Percentiles rank a stretch among this genome's conserved stretches.
Conservation (phyloP, 2,329 filamentous ascomycete species). For the Fusarium sp. region DNA sequence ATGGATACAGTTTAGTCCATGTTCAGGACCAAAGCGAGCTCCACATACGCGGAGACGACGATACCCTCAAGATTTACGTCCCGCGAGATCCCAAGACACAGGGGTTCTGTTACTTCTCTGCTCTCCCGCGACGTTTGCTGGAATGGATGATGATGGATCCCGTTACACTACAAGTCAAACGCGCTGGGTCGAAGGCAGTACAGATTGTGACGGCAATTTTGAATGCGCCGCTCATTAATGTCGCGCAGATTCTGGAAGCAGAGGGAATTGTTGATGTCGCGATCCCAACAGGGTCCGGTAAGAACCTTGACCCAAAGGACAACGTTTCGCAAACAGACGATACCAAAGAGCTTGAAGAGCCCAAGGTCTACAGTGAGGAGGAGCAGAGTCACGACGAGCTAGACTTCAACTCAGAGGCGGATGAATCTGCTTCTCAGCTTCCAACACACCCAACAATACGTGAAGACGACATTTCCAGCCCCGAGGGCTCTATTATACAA, state of each 20-base stretch:
- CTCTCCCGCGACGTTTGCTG: slow-evolving; percentile 46
- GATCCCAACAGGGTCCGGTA: not conserved
- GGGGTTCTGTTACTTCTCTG: slow-evolving; percentile 45
- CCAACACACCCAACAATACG: slow-evolving; percentile 4
- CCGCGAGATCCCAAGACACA: slow-evolving; percentile 46
- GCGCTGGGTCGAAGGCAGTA: slow-evolving; percentile 1
- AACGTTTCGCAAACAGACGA: not conserved
- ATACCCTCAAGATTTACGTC: slow-evolving; percentile 48
- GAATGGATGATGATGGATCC: slow-evolving; percentile 53
- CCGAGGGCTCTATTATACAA: not conserved
- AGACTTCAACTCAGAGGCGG: not conserved
- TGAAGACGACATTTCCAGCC: slow-evolving; percentile 10
- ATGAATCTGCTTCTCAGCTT: slow-evolving; percentile 4
- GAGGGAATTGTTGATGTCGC: slow-evolving; percentile 37
- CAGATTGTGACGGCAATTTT: slow-evolving; percentile 29
- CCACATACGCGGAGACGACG: slow-evolving; percentile 47
- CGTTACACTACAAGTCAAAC: slow-evolving; percentile 7
- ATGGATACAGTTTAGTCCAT: slow-evolving; percentile 33
- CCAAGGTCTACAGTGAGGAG: not conserved
- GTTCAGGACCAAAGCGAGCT: slow-evolving; percentile 37
- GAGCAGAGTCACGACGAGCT: not conserved
- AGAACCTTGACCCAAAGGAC: fast-evolving
- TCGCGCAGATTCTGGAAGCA: slow-evolving; percentile 32
- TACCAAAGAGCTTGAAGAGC: not conserved
- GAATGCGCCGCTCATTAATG: slow-evolving; percentile 32